Evolutionary conservation across 2,329 filamentous ascomycete genomes (phyloP), one percentile per base, ranked within the genome.

Genomic region (Decorospora gaudefroyi): DNA sequence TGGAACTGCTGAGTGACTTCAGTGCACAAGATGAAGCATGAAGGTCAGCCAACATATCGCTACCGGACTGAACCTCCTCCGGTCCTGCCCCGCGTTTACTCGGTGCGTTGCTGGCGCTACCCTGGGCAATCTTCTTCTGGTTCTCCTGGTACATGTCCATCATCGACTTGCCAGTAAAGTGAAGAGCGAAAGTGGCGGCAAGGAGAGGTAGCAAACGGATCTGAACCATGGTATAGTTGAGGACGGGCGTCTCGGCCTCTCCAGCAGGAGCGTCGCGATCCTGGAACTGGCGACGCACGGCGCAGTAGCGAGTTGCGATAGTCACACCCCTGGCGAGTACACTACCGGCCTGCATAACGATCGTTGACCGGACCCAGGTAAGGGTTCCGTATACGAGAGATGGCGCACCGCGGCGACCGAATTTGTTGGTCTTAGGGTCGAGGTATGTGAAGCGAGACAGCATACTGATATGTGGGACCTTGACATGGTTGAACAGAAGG

Each of bases 211-310:
- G 73, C 2, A 90, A 75, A 33, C 87, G 81, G 61, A 86, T 80
- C 66, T 90, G 86, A 6, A 90, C 87, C 82, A 88, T 90, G 51
- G 86, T 88, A 71, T 90, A 90, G 74, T 90, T 86, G 18, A 90
- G 74, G 1, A 90, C 87, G 58, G 86, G 84, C 64, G 84, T 89
- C 73, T 90, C 87, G 4, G 80, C 81, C 49, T 78, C 75, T 26
- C 74, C 75, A 25, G 78, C 74, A 18, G 78, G 76, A 4, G 83
- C 81, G 69, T 90, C 87, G 4, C 82, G 80, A 57, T 90, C 87
- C 66, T 88, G 84, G 74, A 90, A 90, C 62, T 90, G 87, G n/a
- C 85, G 78, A 35, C 87, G 79, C 4, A 90, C 82, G 2, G 86
- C 81, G 46, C 82, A 83, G 71, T 90, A 90, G 41, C 87, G 80